Evolutionary conservation across 2,329 filamentous ascomycete species (phyloP).

Genomic region (Aureobasidium vineae): DNA sequence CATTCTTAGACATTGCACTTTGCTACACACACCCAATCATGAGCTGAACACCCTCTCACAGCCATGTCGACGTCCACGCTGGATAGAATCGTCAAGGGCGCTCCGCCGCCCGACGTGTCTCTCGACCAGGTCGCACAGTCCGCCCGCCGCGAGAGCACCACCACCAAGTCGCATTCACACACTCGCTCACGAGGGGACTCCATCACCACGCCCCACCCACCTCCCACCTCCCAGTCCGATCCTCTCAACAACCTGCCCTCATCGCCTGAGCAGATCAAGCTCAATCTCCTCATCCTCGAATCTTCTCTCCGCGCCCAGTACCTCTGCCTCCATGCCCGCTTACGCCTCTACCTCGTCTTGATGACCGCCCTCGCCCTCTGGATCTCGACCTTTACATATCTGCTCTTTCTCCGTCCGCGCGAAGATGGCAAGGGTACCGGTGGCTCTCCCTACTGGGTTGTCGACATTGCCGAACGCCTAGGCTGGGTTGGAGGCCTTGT

Average conservation of each 20-base stretch:
- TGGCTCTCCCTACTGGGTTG: conserved; percentile 92
- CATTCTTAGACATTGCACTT: background rate
- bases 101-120: conserved; percentile 63
- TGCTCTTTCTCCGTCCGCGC: conserved; percentile 89
- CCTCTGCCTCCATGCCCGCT: conserved; percentile 80
- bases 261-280: conserved; percentile 92
- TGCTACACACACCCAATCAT: background rate
- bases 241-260: conserved; percentile 81
- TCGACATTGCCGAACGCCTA: conserved; percentile 86
- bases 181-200: conserved; percentile 26
- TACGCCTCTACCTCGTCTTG: conserved; percentile 92
- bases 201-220: conserved; percentile 38
- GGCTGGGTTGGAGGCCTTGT: conserved; percentile 89
- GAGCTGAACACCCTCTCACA: background rate
- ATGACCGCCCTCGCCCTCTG: conserved; percentile 74
- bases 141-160: conserved; percentile 42
- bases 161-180: conserved; percentile 45
- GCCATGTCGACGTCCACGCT: conserved; percentile 46
- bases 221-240: conserved; percentile 53
- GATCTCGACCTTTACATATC: conserved; percentile 82
- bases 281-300: conserved; percentile 96
- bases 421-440: conserved; percentile 91
- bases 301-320: conserved; percentile 91
- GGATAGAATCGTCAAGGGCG: conserved; percentile 91
- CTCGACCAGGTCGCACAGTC: conserved; percentile 43